Conservation (phyloP, 768 basidiomycete species). For the Boletus reticulatus region DNA sequence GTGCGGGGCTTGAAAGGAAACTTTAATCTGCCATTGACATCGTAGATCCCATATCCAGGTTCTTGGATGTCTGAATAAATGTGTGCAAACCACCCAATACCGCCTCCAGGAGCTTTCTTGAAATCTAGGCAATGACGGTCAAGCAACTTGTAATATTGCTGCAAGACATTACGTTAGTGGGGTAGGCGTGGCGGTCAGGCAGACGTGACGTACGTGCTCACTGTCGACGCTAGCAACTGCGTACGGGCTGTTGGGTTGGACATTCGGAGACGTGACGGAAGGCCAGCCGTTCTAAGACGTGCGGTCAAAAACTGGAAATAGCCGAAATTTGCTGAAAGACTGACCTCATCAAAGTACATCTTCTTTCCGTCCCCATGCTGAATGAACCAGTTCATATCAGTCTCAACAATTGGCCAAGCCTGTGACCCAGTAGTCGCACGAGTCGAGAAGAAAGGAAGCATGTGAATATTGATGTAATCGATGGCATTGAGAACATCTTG, state of each 20-base stretch:
- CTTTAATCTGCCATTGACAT: constrained; percentile 47
- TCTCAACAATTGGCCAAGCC: constrained; percentile 60
- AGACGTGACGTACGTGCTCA: constrained; percentile 47
- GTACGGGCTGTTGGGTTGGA: constrained; percentile 60
- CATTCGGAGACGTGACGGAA: constrained; percentile 55
- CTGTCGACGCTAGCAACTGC: constrained; percentile 63
- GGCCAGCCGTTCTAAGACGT: constrained; percentile 74
- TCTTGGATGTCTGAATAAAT: constrained; percentile 67
- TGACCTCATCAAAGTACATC: constrained; percentile 69
- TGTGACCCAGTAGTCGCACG: constrained; percentile 40
- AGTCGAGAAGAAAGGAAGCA: constrained; percentile 62
- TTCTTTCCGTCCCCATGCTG: constrained; percentile 64
- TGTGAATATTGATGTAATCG: constrained; percentile 66
- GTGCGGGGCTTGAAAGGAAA: constrained; percentile 64
- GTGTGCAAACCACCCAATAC: constrained; percentile 81
- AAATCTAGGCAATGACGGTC: constrained; percentile 62
- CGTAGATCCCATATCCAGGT: constrained; percentile 72
- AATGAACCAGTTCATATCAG: constrained; percentile 67
- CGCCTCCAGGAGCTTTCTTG: constrained; percentile 57
- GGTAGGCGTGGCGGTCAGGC: background rate
- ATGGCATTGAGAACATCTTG: constrained; percentile 55
- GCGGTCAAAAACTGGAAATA: background rate
- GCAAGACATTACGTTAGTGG: background rate
- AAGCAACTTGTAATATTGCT: constrained; percentile 59
- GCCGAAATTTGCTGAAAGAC: constrained; percentile 1